These are phyloP conservation scores for Apiospora koreana DNA, from an alignment of 2,329 filamentous ascomycete genomes.

Conservation along the genomic window DNA sequence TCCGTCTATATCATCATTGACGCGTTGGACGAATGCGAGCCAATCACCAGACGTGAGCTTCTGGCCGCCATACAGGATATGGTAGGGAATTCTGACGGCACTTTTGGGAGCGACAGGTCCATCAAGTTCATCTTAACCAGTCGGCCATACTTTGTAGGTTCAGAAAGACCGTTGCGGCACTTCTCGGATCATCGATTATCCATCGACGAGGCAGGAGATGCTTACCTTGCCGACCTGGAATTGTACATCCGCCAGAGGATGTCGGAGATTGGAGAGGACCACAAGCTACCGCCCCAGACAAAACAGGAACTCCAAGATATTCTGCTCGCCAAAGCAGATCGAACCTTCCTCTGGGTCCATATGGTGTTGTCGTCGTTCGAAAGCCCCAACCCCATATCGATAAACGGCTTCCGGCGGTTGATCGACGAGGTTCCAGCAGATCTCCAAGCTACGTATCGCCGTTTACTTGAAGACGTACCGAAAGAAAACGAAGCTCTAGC, in stretches of 20 bases:
- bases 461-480: constrained; percentile 31
- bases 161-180: neutral
- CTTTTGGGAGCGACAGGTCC: constrained; percentile 17
- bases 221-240: constrained; percentile 31
- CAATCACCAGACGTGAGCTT: constrained; percentile 25
- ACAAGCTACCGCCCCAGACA: constrained; percentile 24
- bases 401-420: constrained; percentile 30
- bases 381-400: constrained; percentile 24
- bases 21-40: constrained; percentile 41
- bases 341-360: constrained; percentile 40
- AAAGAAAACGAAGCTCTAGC: constrained; percentile 26
- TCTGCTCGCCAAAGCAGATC: constrained; percentile 33
- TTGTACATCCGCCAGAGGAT: constrained; percentile 34
- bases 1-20: constrained; percentile 36
- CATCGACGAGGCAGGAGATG: constrained; percentile 24
- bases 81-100: constrained; percentile 16
- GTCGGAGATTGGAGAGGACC: constrained; percentile 30
- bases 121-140: constrained; percentile 38
- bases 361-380: constrained; percentile 38
- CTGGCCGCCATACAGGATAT: constrained; percentile 26
- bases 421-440: constrained; percentile 31
- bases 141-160: constrained; percentile 26
- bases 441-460: constrained; percentile 31
- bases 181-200: constrained; percentile 17
- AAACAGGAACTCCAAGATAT: constrained; percentile 29